A percentile compares a stretch with the other conserved stretches of the same genome.
phyloP scores from a whole-genome alignment of 495 filamentous ascomycete species.

The Podospora comata region DNA sequence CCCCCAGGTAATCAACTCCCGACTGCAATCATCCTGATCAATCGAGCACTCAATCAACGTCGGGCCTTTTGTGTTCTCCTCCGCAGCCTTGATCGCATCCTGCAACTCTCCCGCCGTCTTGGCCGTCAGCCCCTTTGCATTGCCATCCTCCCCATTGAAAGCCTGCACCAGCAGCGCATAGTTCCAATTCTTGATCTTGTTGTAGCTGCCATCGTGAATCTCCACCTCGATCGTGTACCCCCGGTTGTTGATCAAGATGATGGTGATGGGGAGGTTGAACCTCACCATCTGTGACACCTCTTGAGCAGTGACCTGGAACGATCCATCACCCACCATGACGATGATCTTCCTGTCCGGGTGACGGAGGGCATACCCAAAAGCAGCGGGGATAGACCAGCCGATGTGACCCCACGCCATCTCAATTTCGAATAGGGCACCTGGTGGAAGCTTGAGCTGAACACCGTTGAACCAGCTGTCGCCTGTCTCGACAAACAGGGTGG shows the following conservation, averaged over 20 bases:
- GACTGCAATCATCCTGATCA: slow-evolving; percentile 28
- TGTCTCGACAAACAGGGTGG: slow-evolving; percentile 24
- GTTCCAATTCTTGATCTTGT: slow-evolving; percentile 31
- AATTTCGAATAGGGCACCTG: slow-evolving; percentile 29
- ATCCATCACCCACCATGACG: slow-evolving; percentile 29
- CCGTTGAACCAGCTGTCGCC: slow-evolving; percentile 32
- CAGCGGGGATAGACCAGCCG: slow-evolving; percentile 29
- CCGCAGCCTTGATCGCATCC: slow-evolving; percentile 17
- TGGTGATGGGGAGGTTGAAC: slow-evolving; percentile 29
- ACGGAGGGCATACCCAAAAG: slow-evolving; percentile 27
- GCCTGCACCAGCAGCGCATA: slow-evolving; percentile 25
- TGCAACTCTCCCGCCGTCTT: slow-evolving; percentile 24
- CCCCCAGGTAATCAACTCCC: slow-evolving; percentile 31
- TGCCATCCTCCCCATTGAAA: slow-evolving; percentile 24
- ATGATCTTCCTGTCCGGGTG: slow-evolving; percentile 22
- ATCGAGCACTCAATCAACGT: slow-evolving; percentile 30
- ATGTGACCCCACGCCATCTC: slow-evolving; percentile 35
- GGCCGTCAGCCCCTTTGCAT: slow-evolving; percentile 21
- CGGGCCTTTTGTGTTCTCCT: slow-evolving; percentile 18
- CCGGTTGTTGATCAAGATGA: slow-evolving; percentile 44
- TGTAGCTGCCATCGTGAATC: slow-evolving; percentile 43
- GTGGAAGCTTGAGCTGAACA: slow-evolving; percentile 21
- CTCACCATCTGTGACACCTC: slow-evolving; percentile 34
- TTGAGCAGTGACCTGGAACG: slow-evolving; percentile 33
- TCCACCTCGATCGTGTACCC: slow-evolving; percentile 53